Base-by-base conservation (phyloP, 352 stramenopile genomes). In the Globisporangium canariense region DNA sequence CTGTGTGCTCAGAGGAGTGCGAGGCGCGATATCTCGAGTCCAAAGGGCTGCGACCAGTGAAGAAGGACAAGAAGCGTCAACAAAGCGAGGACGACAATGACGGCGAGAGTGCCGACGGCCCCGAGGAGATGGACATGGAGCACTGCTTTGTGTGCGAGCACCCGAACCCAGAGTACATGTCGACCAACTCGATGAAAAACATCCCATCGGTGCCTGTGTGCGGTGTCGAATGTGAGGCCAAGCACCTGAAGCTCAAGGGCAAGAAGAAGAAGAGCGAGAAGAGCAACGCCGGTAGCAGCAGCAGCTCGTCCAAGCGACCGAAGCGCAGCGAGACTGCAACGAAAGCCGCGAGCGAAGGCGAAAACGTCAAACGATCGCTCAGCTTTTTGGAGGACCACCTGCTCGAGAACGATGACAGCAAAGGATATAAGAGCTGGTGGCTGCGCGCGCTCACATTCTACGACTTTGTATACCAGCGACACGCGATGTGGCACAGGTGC, bases 401-500 rank as follows among this genome's bases (percentile, higher is more conserved):
- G 57, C 79, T 91, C 34, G 79, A 87, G 46, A 84, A 70, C 40
- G 81, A 87, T 14, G 75, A 89, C 49, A 74, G 74, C 61, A 89
- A 89, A 55, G 79, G 80, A n/a, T 91, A 93, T 68, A 93, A 90
- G 65, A 94, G 85, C 64, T 94, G 85, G 85, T 94, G 85, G 85
- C 79, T 91, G 38, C 83, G 85, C 30, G 85, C 85, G 13, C 67
- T 94, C 18, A 85, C 85, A 38, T 92, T 90, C 63, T 94, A 91
- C 68, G 83, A 94, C 65, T 94, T 90, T 65, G 81, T 91, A 46
- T 94, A 92, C 65, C 85, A 94, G 60, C 85, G 85, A 25, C 85
- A 94, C 50, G 83, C 83, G 53, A 94, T 94, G 85, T 92, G 85
- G 83, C 83, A 94, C 65, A 89, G 70, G 68, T 77, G 51, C 34